Base-by-base conservation (phyloP, 2,329 filamentous ascomycete genomes). In the Scedosporium boydii region DNA sequence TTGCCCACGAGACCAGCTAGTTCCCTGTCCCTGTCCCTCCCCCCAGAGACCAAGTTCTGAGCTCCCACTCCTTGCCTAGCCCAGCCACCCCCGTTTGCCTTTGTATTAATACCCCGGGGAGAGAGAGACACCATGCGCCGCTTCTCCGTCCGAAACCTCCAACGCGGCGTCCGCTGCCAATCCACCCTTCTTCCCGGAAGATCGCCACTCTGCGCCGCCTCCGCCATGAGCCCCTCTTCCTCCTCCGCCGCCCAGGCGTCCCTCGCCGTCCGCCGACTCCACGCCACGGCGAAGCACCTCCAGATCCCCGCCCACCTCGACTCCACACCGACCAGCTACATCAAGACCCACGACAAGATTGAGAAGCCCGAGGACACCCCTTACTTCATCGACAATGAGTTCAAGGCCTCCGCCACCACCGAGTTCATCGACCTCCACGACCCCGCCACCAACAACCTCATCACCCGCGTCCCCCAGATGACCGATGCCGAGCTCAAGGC, bases 331-430 rank as follows among this genome's bases (percentile, higher is more conserved):
- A 81, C 80, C 57, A 81, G 76, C 72, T 93, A 87, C 74, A 89
- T 88, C 27, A 88, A 80, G 62, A 85, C 81, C 23, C 90, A 95
- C 77, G 87, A 89, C 61, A 86, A 85, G 77, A 86, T 91, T 69
- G 70, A 82, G 67, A 75, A 83, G 64, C 86, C 88, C 44, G 76
- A 82, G 68, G 84, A 93, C 72, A 93, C 90, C 14, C 88, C 86
- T 29, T 92, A 89, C 79, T 95, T 95, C 74, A 73, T 95, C 68
- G 84, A 95, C 80, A 95, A 95, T 77, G 77, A 88, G 73, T 92
- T 93, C 72, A 77, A 87, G 62, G 76, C 82, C 59, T 93, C 89
- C 18, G 76, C 81, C 69, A 80, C 90, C 29, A 82, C 85, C 64
- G 79, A 87, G 76, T 91, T 87, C 81, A 91, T 93, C 73, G 88